A percentile compares a stretch with the other conserved stretches of the same genome.
Evolutionary conservation across 192 early-diverging fungal species (phyloP).

Genomic region (Phlyctochytrium bullatum): DNA sequence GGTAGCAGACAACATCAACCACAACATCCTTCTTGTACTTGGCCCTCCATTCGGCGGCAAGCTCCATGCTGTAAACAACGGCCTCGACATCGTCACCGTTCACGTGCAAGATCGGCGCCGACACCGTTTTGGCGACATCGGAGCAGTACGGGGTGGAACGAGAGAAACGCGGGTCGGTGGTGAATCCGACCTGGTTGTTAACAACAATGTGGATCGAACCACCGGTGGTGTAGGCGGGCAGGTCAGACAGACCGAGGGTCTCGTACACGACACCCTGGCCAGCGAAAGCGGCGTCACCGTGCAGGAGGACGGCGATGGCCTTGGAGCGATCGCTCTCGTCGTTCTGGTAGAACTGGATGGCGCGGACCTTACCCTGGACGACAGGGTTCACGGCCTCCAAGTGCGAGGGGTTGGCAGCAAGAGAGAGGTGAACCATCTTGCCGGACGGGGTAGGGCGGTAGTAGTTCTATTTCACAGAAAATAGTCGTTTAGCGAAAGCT

Average conservation of each 20-base stretch:
- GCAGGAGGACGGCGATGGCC: conserved; percentile 91
- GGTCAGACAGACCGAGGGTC: conserved; percentile 91
- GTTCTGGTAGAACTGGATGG: conserved; percentile 90
- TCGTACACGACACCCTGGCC: conserved; percentile 98
- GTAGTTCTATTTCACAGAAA: conserved; percentile 71
- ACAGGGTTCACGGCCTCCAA: conserved; percentile 97
- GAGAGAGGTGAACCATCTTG: conserved; percentile 93
- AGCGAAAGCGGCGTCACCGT: conserved; percentile 98
- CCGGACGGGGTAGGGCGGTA: conserved; percentile 94
- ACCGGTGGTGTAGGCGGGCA: conserved; percentile 94
- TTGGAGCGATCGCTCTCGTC: conserved; percentile 75
- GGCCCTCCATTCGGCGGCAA: conserved; percentile 95
- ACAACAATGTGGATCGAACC: conserved; percentile 96
- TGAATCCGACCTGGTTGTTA: conserved; percentile 99
- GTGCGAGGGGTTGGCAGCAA: conserved; percentile 98
- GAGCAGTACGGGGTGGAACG: conserved; percentile 96
- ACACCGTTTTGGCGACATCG: conserved; percentile 95
- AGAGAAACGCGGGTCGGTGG: conserved; percentile 93
- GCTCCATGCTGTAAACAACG: conserved; percentile 89
- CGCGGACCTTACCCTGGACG: conserved; percentile 97
- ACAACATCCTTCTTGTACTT: conserved; percentile 97
- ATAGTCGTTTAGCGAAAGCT: conserved; percentile 4
- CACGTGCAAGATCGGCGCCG: conserved; percentile 97
- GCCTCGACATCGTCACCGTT: conserved; percentile 98
- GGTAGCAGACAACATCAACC: conserved; percentile 95